Base-by-base conservation (phyloP, 2,329 filamentous ascomycete species). In the Pyrenochaeta sp. region DNA sequence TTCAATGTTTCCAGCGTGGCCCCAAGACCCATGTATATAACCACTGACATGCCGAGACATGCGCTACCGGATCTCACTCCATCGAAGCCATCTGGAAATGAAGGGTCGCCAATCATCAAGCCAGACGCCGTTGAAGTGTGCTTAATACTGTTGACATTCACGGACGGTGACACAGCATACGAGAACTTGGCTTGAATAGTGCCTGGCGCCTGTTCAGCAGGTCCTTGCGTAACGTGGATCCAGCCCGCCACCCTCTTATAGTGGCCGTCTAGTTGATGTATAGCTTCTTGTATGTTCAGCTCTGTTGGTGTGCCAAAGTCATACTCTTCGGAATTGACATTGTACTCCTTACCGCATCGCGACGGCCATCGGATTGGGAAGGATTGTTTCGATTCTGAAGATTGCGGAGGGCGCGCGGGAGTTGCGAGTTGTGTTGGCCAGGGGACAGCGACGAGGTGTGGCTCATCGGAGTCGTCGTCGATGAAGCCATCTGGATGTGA, bases 21-120 rank as follows among this genome's bases (percentile, higher is more conserved):
- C 7, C 73, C 72, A 8, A 70, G 50, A n/a, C 71, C 72, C 54
- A 81, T 65, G 52, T 77, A 78, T 3, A 81, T 55, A 0, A 71
- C 68, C 10, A 79, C 62, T 13, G 71, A 75, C 30, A 81, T 73
- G 19, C 75, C 76, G 12, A 81, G 59, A 50, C 78, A 80, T 2
- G 77, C 65, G 8, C 64, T 67, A 0, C 66, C 63, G 22, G 60
- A 54, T 24, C 64, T 60, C 0, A 72, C 48, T 3, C 70, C 67
- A 50, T 74, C 64, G 40, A 72, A 65, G 3, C 63, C 66, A 32
- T 72, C 65, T 3, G 67, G 58, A 24, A 63, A 67, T 0, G 61
- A 58, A 0, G 69, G 60, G 24, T 75, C 69, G 22, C 74, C 73
- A 15, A 77, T 70, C 2, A 52, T 61, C 1, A 77, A 55, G 15